Conservation (phyloP, 176 grass and related monocot genomes). For the Chloris gayana region DNA sequence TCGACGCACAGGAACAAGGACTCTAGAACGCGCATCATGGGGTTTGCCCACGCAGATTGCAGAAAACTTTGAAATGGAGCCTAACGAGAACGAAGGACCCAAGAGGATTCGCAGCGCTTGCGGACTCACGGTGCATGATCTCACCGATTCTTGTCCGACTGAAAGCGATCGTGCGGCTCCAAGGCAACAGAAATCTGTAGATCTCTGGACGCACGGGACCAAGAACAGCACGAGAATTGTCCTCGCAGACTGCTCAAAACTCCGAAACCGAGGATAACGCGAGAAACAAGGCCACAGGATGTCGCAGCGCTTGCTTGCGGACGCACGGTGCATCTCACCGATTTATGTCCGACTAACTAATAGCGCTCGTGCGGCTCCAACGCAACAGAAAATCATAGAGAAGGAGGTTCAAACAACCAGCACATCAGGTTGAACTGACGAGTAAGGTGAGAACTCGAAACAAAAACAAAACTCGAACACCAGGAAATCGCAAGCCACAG, state of each 20-base stretch:
- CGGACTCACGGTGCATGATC: not conserved
- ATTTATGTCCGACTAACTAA: no score
- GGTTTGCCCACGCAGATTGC: not conserved
- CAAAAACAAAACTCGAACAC: not conserved
- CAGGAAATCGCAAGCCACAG: not conserved
- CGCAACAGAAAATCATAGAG: no score
- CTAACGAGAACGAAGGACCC: not conserved
- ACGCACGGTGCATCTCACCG: no score
- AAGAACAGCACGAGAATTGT: no score
- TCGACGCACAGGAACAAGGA: not conserved
- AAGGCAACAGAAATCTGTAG: not conserved
- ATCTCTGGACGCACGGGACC: no score
- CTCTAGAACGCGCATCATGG: no score
- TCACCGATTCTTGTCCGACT: not conserved
- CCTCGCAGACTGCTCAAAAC: no score
- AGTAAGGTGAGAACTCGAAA: conserved; percentile 1
- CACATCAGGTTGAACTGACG: not conserved
- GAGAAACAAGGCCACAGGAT: no score
- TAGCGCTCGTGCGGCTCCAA: no score
- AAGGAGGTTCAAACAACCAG: not conserved
- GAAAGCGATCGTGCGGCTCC: not conserved
- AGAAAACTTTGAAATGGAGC: not conserved
- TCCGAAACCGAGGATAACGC: no score
- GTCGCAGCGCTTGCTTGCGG: no score
- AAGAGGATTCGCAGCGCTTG: not conserved